Percentiles rank a stretch among this genome's conserved stretches.
Evolutionary conservation across 2,329 filamentous ascomycete species (phyloP).

Genomic region (Aspergillus alliaceus): DNA sequence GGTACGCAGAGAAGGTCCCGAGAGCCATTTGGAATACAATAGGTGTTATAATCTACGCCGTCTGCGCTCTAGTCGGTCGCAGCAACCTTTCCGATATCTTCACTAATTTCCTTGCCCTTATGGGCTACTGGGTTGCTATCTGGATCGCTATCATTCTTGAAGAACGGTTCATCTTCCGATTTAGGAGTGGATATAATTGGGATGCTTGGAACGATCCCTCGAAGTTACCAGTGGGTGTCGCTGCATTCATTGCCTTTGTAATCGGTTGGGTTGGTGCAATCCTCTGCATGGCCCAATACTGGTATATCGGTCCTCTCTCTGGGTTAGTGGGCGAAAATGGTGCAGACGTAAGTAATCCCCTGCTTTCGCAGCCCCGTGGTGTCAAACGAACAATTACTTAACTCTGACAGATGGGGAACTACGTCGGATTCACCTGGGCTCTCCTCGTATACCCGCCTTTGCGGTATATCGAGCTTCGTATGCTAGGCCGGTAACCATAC

Average conservation of each 20-base stretch:
- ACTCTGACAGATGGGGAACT: slow-evolving; percentile 53
- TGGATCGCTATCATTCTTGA: slow-evolving; percentile 61
- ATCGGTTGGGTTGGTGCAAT: slow-evolving; percentile 66
- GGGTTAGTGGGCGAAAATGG: slow-evolving; percentile 57
- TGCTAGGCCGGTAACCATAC: slow-evolving; percentile 44
- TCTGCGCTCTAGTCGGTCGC: slow-evolving; percentile 64
- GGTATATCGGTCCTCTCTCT: slow-evolving; percentile 66
- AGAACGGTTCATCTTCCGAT: slow-evolving; percentile 64
- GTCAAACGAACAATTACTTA: slow-evolving; percentile 12
- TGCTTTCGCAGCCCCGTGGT: neutral
- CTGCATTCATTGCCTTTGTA: slow-evolving; percentile 61
- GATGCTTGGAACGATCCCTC: slow-evolving; percentile 58
- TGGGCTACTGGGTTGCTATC: slow-evolving; percentile 70
- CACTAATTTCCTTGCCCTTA: slow-evolving; percentile 67
- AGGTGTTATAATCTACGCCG: slow-evolving; percentile 61
- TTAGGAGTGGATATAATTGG: slow-evolving; percentile 58
- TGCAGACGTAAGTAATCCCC: slow-evolving; percentile 50
- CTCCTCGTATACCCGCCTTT: slow-evolving; percentile 57
- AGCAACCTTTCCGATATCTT: slow-evolving; percentile 63
- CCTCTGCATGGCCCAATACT: slow-evolving; percentile 68
- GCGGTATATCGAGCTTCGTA: slow-evolving; percentile 53
- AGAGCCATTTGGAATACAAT: slow-evolving; percentile 66
- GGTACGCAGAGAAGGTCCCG: slow-evolving; percentile 58
- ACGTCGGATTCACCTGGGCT: slow-evolving; percentile 61
- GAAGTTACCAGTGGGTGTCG: slow-evolving; percentile 62